Percentiles rank a stretch among this genome's conserved stretches.
Evolutionary conservation across 2,329 filamentous ascomycete species (phyloP).

Genomic region (Colletotrichum orchidophilum): DNA sequence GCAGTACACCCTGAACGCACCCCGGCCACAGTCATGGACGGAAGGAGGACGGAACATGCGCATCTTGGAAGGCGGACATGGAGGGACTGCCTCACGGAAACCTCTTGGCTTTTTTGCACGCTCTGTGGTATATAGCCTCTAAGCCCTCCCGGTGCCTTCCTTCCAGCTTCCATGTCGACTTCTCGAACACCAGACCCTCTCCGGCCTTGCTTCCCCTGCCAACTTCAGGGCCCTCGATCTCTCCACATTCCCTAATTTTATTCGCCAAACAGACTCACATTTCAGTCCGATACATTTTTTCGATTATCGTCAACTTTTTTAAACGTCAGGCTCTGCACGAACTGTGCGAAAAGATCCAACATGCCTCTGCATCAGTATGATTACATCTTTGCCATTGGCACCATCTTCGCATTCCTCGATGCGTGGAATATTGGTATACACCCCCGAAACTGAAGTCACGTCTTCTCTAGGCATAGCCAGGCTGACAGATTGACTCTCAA

Average conservation of each 20-base stretch:
- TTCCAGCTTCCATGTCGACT: constrained; percentile 16
- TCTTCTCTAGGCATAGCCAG: background rate
- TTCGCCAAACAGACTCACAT: background rate
- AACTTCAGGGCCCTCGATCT: constrained; percentile 16
- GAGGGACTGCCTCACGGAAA: background rate
- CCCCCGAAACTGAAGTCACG: background rate
- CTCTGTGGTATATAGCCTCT: constrained; percentile 26
- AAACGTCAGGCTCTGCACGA: background rate
- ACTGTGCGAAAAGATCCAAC: background rate
- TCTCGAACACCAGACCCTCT: constrained; percentile 21
- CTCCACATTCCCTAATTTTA: background rate
- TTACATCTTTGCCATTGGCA: constrained; percentile 72
- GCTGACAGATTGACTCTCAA: background rate
- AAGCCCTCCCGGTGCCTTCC: background rate
- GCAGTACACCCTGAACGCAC: background rate
- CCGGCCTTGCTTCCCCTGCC: constrained; percentile 22
- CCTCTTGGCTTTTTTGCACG: background rate
- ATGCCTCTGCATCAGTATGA: constrained; percentile 61
- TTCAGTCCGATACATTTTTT: constrained; percentile 3
- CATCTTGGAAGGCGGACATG: background rate
- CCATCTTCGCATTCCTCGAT: constrained; percentile 72
- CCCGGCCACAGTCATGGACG: background rate
- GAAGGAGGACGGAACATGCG: background rate
- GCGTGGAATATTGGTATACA: constrained; percentile 70
- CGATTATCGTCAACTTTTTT: background rate